phyloP scores from a whole-genome alignment of 129 eudicot genomes.

The Flaveria robusta region DNA sequence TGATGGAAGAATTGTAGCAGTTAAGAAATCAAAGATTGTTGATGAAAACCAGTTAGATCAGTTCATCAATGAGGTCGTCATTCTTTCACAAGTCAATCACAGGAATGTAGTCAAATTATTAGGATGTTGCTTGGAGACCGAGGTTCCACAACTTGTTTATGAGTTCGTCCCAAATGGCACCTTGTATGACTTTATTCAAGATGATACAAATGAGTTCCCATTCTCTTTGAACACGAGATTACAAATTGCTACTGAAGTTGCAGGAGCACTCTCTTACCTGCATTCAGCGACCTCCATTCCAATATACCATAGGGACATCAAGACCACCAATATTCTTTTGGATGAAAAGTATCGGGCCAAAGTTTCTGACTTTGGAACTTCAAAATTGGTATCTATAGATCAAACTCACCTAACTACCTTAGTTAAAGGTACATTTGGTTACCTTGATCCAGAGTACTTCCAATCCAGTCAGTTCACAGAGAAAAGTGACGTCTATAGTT shows the following conservation, averaged over 20 bases:
- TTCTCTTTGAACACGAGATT: conserved; percentile 9
- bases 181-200: conserved; percentile 8
- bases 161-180: conserved; percentile 4
- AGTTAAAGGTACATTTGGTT: conserved; percentile 18
- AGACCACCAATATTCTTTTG: conserved; percentile 6
- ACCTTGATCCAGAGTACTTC: conserved; percentile 16
- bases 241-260: conserved; percentile 15
- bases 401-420: conserved; percentile 8
- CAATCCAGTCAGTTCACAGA: conserved; percentile 12
- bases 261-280: conserved; percentile 9
- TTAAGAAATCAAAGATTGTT: conserved; percentile 1
- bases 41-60: not conserved
- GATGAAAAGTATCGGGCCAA: conserved; percentile 16
- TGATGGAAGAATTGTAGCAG: conserved; percentile 15
- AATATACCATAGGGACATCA: conserved; percentile 19
- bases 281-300: conserved; percentile 18
- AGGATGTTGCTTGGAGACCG: conserved; percentile 3
- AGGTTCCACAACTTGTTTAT: conserved; percentile 12
- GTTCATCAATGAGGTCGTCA: conserved; percentile 14
- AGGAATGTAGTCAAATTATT: conserved; percentile 7
- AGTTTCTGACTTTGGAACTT: conserved; percentile 22
- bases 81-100: conserved; percentile 17
- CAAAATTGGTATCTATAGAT: conserved; percentile 4
- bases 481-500: conserved; percentile 14
- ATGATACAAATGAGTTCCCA: not conserved